These are phyloP conservation scores for Aspergillus brasiliensis DNA, from an alignment of 2,329 filamentous ascomycete genomes.

Conservation along the genomic window DNA sequence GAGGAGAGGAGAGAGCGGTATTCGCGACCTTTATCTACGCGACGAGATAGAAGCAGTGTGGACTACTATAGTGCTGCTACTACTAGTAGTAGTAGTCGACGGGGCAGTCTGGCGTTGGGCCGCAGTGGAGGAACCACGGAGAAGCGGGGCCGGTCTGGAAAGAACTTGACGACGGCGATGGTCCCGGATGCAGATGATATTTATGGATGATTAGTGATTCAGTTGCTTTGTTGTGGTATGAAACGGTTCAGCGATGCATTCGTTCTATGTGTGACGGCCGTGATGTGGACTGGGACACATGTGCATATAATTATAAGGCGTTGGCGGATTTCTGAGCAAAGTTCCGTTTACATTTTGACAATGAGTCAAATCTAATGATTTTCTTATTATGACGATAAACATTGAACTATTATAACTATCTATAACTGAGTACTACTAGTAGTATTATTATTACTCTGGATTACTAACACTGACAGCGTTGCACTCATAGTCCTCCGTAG, in stretches of 20 bases:
- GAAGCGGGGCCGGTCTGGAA: constrained; percentile 22
- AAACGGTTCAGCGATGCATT: background rate
- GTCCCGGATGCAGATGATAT: constrained; percentile 41
- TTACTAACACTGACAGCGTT: no score
- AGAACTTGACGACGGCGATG: constrained; percentile 37
- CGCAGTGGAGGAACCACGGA: background rate
- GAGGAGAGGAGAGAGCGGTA: background rate
- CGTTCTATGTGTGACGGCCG: background rate
- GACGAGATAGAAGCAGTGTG: constrained; percentile 9
- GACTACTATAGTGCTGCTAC: background rate
- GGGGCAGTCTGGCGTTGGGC: constrained; percentile 6
- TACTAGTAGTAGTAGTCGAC: background rate
- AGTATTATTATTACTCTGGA: no score
- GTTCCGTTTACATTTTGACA: no score
- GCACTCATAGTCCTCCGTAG: no score
- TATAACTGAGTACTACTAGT: no score
- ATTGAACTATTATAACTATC: no score
- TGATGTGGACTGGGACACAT: background rate
- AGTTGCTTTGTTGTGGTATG: background rate
- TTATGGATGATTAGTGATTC: constrained; percentile 32
- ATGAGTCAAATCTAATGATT: no score
- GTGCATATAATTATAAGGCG: background rate
- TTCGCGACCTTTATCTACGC: background rate
- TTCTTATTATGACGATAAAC: no score
- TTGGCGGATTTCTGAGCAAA: background rate